These are phyloP conservation scores for Bacterosira constricta DNA, from an alignment of 108 stramenopile genomes.

Conservation along the genomic window DNA sequence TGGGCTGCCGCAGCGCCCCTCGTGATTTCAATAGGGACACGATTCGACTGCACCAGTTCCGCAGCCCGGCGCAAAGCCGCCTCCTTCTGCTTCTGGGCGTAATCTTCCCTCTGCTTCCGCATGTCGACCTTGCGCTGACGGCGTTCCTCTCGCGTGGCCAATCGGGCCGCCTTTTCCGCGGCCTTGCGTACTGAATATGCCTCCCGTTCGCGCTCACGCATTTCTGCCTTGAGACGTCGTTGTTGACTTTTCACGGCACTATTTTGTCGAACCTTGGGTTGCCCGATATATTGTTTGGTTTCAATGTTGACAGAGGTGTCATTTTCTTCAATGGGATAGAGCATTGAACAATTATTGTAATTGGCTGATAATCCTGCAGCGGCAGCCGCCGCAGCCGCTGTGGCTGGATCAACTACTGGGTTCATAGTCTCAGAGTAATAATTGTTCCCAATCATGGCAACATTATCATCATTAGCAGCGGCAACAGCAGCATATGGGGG, in stretches of 20 bases:
- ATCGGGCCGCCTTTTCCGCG: conserved; percentile 61
- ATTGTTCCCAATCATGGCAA: neutral
- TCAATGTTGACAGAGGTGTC: neutral
- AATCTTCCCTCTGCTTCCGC: conserved; percentile 63
- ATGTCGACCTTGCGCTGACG: conserved; percentile 61
- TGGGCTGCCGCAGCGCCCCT: conserved; percentile 43
- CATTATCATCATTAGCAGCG: too few relatives aligned
- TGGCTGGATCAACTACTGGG: conserved; percentile 33
- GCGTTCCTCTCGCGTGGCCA: conserved; percentile 62
- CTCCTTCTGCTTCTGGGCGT: conserved; percentile 73
- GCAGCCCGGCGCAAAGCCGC: conserved; percentile 73
- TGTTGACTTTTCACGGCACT: conserved; percentile 44
- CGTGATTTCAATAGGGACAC: conserved; percentile 80
- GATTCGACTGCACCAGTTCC: conserved; percentile 70
- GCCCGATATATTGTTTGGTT: neutral
- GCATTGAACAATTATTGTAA: neutral
- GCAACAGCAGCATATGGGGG: too few relatives aligned
- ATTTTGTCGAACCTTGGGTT: conserved; percentile 12
- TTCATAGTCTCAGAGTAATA: neutral
- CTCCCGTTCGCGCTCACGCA: conserved; percentile 70
- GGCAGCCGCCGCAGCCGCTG: conserved; percentile 29
- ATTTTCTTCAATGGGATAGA: conserved; percentile 13
- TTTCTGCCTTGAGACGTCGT: conserved; percentile 54
- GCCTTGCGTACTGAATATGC: conserved; percentile 51
- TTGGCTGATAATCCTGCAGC: conserved; percentile 13